Conservation (phyloP, 305 asterid species). For the Fraxinus angustifolia region DNA sequence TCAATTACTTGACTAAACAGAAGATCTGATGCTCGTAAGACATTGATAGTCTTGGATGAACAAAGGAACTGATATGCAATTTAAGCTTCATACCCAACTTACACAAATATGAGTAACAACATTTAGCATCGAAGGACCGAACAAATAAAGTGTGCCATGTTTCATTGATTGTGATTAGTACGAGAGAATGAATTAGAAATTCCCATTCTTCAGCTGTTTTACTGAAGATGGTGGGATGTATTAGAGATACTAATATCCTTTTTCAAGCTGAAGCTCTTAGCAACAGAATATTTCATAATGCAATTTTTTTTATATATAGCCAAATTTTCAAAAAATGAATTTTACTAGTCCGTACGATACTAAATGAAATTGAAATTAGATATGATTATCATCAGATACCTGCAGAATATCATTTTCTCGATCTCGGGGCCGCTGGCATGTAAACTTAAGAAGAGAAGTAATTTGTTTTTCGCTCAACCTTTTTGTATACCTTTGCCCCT, state of each 20-base stretch:
- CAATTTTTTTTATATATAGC: background rate
- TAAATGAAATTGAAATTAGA: background rate
- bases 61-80: background rate
- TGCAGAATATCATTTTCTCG: slow-evolving; percentile 86
- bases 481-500: slow-evolving; percentile 93
- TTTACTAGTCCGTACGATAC: background rate
- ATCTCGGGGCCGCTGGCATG: slow-evolving; percentile 95
- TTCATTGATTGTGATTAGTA: background rate
- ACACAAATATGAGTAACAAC: background rate
- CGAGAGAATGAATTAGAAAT: background rate
- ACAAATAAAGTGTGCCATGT: background rate
- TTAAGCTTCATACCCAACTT: background rate
- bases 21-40: background rate
- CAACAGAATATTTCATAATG: background rate
- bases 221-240: background rate
- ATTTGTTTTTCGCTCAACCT: slow-evolving; percentile 95
- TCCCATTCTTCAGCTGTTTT: background rate
- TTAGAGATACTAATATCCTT: background rate
- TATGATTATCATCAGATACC: slow-evolving; percentile 35
- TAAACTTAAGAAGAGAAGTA: slow-evolving; percentile 84
- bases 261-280: background rate
- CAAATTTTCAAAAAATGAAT: background rate
- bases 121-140: background rate
- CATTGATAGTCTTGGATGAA: background rate
- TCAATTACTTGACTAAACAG: background rate